A percentile compares a stretch with the other conserved stretches of the same genome.
Conservation (phyloP, 495 filamentous ascomycete genomes). For the Aspergillus olivimuriae region DNA sequence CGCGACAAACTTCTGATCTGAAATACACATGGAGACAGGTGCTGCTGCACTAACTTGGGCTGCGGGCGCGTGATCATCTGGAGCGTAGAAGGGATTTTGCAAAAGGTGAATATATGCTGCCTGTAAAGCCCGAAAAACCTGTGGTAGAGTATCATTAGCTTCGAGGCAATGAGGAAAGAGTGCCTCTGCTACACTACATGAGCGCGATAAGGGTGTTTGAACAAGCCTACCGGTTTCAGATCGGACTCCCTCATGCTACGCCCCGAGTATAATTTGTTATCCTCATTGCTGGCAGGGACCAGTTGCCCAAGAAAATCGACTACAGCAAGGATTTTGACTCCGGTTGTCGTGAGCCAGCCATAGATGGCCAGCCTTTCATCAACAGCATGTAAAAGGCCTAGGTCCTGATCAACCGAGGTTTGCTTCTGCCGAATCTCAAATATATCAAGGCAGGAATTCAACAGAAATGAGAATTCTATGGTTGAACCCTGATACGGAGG, state of each 20-base stretch:
- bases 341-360: constrained; percentile 96
- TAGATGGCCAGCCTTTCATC: constrained; percentile 90
- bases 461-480: constrained; percentile 85
- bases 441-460: constrained; percentile 86
- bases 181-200: no score
- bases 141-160: constrained; percentile 3
- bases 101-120: constrained; percentile 81
- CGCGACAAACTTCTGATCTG: constrained; percentile 68
- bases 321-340: constrained; percentile 78
- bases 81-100: constrained; percentile 92
- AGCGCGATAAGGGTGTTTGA: no score
- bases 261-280: constrained; percentile 27
- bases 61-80: constrained; percentile 68
- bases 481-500: constrained; percentile 57
- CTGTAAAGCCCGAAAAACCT: constrained; percentile 89
- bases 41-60: constrained; percentile 26
- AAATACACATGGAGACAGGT: constrained; percentile 55
- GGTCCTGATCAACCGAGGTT: constrained; percentile 67
- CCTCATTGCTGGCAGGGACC: constrained; percentile 17
- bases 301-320: constrained; percentile 74
- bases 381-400: constrained; percentile 83
- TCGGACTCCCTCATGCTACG: constrained; percentile 71
- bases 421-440: constrained; percentile 75
- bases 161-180: no score
- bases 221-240: constrained; percentile 69